A percentile compares a stretch with the other conserved stretches of the same genome.
phyloP scores from a whole-genome alignment of 257 asterid genomes.

The Solanum paucissectum region DNA sequence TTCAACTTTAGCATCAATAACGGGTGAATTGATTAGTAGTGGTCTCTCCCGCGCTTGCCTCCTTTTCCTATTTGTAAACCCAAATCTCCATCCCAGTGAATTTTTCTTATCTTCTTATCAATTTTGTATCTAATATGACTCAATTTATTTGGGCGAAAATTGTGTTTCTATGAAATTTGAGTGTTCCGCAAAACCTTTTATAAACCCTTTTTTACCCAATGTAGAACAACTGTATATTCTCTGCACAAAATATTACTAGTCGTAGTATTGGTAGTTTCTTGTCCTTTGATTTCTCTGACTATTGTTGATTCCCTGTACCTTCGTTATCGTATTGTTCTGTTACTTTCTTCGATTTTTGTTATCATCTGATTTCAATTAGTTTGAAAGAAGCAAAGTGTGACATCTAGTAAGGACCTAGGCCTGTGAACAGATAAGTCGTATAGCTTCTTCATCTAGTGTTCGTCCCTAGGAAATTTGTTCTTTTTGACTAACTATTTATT shows the following conservation, averaged over 20 bases:
- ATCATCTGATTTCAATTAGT: no score
- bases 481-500: no score
- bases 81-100: neutral
- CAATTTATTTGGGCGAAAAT: neutral
- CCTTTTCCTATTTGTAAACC: constrained; percentile 40
- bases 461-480: no score
- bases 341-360: neutral
- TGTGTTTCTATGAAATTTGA: neutral
- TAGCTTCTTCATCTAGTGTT: no score
- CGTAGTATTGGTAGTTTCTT: no score
- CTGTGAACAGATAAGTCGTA: no score
- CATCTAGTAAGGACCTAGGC: no score
- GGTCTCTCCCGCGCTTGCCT: constrained; percentile 32
- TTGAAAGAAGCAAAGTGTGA: no score
- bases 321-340: neutral
- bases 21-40: no score
- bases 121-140: neutral
- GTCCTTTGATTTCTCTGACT: neutral
- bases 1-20: no score
- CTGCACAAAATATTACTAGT: neutral
- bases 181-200: neutral
- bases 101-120: neutral
- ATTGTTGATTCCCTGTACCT: neutral
- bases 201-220: neutral
- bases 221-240: neutral